phyloP scores from a whole-genome alignment of 2,329 filamentous ascomycete genomes.

The Ophiostoma tasmaniense region DNA sequence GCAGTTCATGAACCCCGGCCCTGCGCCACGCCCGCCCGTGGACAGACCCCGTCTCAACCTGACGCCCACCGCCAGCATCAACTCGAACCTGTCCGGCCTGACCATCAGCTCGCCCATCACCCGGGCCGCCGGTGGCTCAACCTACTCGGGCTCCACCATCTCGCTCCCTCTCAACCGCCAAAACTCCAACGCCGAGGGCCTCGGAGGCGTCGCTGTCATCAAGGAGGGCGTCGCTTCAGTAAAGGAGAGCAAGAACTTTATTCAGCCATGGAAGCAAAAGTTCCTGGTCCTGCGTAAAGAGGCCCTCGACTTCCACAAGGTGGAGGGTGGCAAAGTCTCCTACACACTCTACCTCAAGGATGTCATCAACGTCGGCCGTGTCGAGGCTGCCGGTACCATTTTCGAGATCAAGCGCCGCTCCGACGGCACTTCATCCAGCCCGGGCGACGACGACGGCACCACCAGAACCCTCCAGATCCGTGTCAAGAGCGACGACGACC shows the following conservation, averaged over 20 bases:
- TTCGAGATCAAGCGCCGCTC: slow-evolving; percentile 82
- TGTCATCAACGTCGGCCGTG: slow-evolving; percentile 81
- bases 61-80: slow-evolving; percentile 65
- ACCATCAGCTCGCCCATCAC: slow-evolving; percentile 60
- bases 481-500: slow-evolving; percentile 90
- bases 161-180: slow-evolving; percentile 60
- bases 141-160: slow-evolving; percentile 62
- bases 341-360: slow-evolving; percentile 78
- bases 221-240: slow-evolving; percentile 77
- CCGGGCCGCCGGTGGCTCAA: slow-evolving; percentile 53
- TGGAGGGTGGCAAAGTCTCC: slow-evolving; percentile 77
- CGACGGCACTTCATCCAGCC: slow-evolving; percentile 59
- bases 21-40: slow-evolving; percentile 80
- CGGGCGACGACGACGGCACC: slow-evolving; percentile 69
- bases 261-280: slow-evolving; percentile 82
- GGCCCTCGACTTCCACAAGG: slow-evolving; percentile 90
- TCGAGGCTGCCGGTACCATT: slow-evolving; percentile 83
- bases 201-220: slow-evolving; percentile 62
- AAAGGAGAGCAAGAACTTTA: slow-evolving; percentile 83
- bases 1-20: slow-evolving; percentile 93
- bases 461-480: slow-evolving; percentile 82
- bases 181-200: slow-evolving; percentile 50
- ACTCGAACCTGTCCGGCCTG: slow-evolving; percentile 72
- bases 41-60: slow-evolving; percentile 75
- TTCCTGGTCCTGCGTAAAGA: slow-evolving; percentile 89